Base-by-base conservation (phyloP, 2,329 filamentous ascomycete species). In the Trichophyton simii region DNA sequence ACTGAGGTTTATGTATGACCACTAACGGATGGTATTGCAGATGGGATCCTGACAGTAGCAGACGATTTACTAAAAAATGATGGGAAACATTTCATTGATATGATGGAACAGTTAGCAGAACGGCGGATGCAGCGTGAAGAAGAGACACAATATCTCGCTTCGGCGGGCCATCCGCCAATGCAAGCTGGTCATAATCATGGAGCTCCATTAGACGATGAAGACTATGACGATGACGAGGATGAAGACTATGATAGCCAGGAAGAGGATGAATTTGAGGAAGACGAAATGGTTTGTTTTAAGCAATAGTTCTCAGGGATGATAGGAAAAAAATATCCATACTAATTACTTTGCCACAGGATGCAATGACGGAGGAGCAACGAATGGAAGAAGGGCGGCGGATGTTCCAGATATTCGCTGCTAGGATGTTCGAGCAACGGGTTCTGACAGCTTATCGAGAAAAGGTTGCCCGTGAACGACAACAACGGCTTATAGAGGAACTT, bases 41-140 rank as follows among this genome's bases (percentile, higher is more conserved):
- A 94, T 80, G 95, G 94, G 72, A 96, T 99, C 76, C 85, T 99
- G 73, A 99, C 94, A 67, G 94, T 99, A 71, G 94, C 94, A 74
- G 94, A 99, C 79, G 94, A 99, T 77, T 82, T 99, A 66, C 83
- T 99, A 65, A 97, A 97, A 76, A 99, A 99, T 76, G 94, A 99
- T 75, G 94, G 94, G 70, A 96, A 95, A 76, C 95, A 96, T 72
- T 99, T 99, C 78, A 99, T 99, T 76, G 94, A 99, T 74, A 99
- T 99, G 94, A 99, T 99, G 94, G 94, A 99, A 75, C 92, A 97
- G 77, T 83, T 99, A 69, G 94, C 94, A 42, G 94, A 99, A 77
- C 89, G 92, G 69, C 85, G 94, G 69, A 96, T 99, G 92, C 89
- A 91, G 71, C 87, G 94, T 68, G 92, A 97, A 78, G 91, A 94